phyloP scores from a whole-genome alignment of 192 early-diverging fungal species.

The Mortierella alpina region DNA sequence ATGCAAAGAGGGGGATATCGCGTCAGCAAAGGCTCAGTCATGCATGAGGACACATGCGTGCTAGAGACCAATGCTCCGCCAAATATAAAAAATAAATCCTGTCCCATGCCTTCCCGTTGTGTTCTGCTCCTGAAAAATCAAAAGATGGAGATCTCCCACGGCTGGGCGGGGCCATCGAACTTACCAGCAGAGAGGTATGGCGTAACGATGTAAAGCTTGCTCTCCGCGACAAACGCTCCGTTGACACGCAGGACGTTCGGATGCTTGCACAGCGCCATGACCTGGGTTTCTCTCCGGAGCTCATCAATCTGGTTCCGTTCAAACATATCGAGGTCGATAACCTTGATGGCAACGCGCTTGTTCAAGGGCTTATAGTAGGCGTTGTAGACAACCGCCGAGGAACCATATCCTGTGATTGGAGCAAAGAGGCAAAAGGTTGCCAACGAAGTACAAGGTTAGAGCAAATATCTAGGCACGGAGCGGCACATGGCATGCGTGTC shows the following conservation, averaged over 20 bases:
- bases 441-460: not conserved
- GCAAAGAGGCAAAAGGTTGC: not conserved
- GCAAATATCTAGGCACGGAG: not conserved
- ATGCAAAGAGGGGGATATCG: not conserved
- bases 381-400: constrained; percentile 86
- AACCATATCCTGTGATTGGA: constrained; percentile 76
- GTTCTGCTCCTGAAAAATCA: not conserved
- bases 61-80: not conserved
- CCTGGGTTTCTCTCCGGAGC: constrained; percentile 84
- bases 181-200: constrained; percentile 78
- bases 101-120: not conserved
- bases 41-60: constrained; percentile 1
- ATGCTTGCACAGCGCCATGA: constrained; percentile 89
- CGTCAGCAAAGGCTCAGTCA: constrained; percentile 2
- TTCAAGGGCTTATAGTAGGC: constrained; percentile 80
- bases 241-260: constrained; percentile 86
- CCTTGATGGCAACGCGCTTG: constrained; percentile 81
- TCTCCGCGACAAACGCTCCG: constrained; percentile 85
- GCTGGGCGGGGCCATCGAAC: constrained; percentile 4
- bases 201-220: constrained; percentile 86
- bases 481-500: not conserved
- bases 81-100: not conserved
- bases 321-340: constrained; percentile 93
- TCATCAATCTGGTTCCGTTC: constrained; percentile 94
- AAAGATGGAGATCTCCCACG: too few relatives aligned